Conservation (phyloP, 2,329 filamentous ascomycete genomes). For the Paraphoma sp. region DNA sequence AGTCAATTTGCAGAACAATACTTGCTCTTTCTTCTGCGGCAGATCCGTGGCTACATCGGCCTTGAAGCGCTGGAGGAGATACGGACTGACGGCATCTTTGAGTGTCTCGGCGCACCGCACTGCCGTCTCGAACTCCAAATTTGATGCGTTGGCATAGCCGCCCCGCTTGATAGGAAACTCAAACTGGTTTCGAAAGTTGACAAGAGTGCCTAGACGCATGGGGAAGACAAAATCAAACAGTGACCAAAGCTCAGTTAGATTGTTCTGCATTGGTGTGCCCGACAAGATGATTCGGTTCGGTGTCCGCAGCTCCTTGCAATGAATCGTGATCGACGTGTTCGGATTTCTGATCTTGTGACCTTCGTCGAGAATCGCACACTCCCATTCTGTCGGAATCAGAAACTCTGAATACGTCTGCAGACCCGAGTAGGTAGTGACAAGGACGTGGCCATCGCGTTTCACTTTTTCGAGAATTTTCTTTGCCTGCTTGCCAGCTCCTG, state of each 20-base stretch:
- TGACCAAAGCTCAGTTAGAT: conserved; percentile 93
- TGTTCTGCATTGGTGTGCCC: conserved; percentile 97
- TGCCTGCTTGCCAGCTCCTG: conserved; percentile 71
- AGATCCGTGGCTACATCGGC: conserved; percentile 91
- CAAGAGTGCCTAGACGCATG: conserved; percentile 89
- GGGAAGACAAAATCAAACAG: conserved; percentile 97
- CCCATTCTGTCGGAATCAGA: conserved; percentile 85
- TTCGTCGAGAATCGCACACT: conserved; percentile 92
- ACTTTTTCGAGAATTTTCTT: conserved; percentile 84
- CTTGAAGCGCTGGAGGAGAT: conserved; percentile 90
- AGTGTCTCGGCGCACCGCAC: conserved; percentile 92
- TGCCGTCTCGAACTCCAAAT: conserved; percentile 91
- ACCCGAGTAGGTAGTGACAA: conserved; percentile 95
- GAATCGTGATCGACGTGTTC: conserved; percentile 91
- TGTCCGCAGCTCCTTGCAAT: conserved; percentile 92
- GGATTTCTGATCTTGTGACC: conserved; percentile 98
- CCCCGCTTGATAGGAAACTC: conserved; percentile 93
- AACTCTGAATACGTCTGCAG: conserved; percentile 90
- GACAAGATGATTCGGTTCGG: conserved; percentile 91
- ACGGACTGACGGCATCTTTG: conserved; percentile 92
- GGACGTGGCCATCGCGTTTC: conserved; percentile 82
- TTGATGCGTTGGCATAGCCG: conserved; percentile 93
- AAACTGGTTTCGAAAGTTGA: conserved; percentile 89
- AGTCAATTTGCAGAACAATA: conserved; percentile 93
- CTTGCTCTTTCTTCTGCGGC: conserved; percentile 94